Percentiles rank a stretch among this genome's conserved stretches.
Evolutionary conservation across 257 asterid genomes (phyloP).

Genomic region (Ajuga chamaepitys): DNA sequence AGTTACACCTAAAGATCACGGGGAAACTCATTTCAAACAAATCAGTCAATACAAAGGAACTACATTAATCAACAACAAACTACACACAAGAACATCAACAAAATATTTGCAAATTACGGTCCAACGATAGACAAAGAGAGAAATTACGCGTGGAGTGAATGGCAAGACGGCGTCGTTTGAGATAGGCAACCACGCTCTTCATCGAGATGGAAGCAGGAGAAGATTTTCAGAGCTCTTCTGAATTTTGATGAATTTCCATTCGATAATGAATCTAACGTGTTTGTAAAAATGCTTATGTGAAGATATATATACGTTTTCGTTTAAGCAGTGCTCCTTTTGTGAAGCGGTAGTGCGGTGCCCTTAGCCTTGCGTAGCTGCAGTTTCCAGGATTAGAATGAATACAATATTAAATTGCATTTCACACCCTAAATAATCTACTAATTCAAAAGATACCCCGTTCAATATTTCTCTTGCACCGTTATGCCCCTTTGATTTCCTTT

Average conservation of each 20-base stretch:
- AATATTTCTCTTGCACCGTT: background rate
- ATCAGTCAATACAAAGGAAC: background rate
- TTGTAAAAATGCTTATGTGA: conserved; percentile 18
- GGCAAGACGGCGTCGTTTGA: conserved; percentile 32
- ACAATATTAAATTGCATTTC: background rate
- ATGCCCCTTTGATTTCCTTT: background rate
- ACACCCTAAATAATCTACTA: background rate
- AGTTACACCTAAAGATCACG: background rate
- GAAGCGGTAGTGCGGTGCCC: conserved; percentile 9
- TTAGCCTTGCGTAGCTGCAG: background rate
- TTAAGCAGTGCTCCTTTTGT: background rate
- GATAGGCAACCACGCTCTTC: conserved; percentile 30
- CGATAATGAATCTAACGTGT: conserved; percentile 17
- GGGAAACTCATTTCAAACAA: background rate
- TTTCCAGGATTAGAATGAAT: background rate
- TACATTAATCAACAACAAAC: background rate
- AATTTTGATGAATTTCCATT: conserved; percentile 10
- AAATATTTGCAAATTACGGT: background rate
- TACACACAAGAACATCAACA: background rate
- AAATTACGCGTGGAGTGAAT: conserved; percentile 34
- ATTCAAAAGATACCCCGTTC: background rate
- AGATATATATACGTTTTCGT: background rate
- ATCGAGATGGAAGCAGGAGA: conserved; percentile 20
- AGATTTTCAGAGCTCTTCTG: background rate
- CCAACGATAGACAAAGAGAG: background rate